Evolutionary conservation across 2,329 filamentous ascomycete genomes (phyloP).

Genomic region (Hymenoscyphus fraxineus): DNA sequence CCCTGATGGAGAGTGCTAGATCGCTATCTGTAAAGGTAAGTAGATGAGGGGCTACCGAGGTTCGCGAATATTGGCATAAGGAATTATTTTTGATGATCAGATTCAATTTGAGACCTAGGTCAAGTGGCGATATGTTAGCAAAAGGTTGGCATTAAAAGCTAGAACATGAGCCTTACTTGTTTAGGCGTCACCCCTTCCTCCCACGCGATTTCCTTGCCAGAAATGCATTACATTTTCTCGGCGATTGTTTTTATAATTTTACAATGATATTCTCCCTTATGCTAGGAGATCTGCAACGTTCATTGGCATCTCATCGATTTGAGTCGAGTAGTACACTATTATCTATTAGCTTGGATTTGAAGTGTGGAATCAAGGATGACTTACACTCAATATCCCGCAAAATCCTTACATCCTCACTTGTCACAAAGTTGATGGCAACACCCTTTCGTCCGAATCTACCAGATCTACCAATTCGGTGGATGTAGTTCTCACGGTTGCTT

Average conservation of each 20-base stretch:
- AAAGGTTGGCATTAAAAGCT: not conserved
- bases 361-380: conserved; percentile 28
- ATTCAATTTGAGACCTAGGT: conserved; percentile 7
- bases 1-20: not conserved
- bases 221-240: not conserved
- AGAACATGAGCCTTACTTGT: not conserved
- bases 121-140: not conserved
- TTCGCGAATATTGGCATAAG: not conserved
- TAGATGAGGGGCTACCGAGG: not conserved
- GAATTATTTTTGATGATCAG: conserved; percentile 4
- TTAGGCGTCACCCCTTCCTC: conserved; percentile 5
- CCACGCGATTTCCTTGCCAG: not conserved
- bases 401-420: conserved; percentile 95
- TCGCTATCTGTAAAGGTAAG: not conserved
- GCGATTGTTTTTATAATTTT: not conserved
- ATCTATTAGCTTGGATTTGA: conserved; percentile 19
- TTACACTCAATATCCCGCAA: conserved; percentile 91
- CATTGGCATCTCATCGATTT: conserved; percentile 82
- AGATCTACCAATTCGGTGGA: conserved; percentile 98
- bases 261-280: conserved; percentile 18
- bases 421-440: conserved; percentile 99
- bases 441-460: conserved; percentile 99
- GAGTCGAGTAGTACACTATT: conserved; percentile 68
- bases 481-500: conserved; percentile 99
- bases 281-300: conserved; percentile 51